These are phyloP conservation scores for Wickerhamiella brachini DNA, from an alignment of 805 yeast species.

Conservation along the genomic window DNA sequence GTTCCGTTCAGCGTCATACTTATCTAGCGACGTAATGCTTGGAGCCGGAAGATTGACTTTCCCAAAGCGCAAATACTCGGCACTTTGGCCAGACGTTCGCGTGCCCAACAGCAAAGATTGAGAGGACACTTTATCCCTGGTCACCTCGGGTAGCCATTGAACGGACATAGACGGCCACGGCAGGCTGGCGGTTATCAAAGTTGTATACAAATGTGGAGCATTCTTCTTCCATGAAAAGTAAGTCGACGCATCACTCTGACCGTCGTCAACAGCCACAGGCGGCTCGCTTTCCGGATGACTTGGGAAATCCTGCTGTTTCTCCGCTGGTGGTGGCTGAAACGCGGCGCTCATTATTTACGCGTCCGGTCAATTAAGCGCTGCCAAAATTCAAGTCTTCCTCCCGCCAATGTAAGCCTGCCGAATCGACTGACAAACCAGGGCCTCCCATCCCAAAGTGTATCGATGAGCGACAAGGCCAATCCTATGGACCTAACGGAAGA, in stretches of 20 bases:
- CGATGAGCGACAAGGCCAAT: neutral
- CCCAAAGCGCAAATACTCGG: conserved; percentile 34
- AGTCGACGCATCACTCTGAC: too few species aligned
- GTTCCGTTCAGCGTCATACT: conserved; percentile 27
- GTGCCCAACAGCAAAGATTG: conserved; percentile 47
- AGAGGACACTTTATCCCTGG: conserved; percentile 9
- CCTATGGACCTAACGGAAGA: neutral
- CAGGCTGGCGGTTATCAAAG: conserved; percentile 37
- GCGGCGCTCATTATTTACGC: too few species aligned
- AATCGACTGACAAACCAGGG: neutral
- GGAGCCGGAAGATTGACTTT: conserved; percentile 20
- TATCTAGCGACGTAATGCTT: conserved; percentile 17
- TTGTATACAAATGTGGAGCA: conserved; percentile 40
- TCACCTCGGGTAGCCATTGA: conserved; percentile 49
- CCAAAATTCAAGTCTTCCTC: neutral
- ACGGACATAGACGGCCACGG: conserved; percentile 52
- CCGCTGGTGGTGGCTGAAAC: too few species aligned
- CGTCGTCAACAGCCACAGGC: neutral
- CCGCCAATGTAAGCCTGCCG: neutral
- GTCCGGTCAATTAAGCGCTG: too few species aligned
- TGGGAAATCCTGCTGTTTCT: too few species aligned
- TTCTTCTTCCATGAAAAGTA: conserved; percentile 49
- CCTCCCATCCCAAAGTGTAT: neutral
- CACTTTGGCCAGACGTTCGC: conserved; percentile 43
- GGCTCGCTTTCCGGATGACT: too few species aligned